These are phyloP conservation scores for Onygenales sp. DNA, from an alignment of 2,329 filamentous ascomycete species.

Conservation along the genomic window DNA sequence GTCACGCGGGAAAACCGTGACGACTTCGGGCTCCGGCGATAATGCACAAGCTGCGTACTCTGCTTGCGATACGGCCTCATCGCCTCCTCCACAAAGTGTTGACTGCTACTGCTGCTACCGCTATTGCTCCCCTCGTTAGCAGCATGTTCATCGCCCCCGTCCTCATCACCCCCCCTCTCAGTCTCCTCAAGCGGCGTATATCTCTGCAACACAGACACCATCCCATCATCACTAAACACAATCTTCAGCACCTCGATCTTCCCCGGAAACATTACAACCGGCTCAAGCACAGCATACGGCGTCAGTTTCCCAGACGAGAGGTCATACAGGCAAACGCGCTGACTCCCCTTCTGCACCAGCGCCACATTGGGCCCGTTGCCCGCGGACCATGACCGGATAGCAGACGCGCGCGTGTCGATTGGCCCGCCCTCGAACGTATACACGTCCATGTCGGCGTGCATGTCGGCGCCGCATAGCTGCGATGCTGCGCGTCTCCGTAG, in stretches of 20 bases:
- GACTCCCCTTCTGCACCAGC: slow-evolving; percentile 22
- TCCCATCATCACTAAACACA: slow-evolving; percentile 13
- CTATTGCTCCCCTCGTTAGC: background rate
- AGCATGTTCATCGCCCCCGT: background rate
- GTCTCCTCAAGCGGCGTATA: slow-evolving; percentile 17
- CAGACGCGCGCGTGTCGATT: slow-evolving; percentile 28
- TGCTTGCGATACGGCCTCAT: slow-evolving; percentile 14
- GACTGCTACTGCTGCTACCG: slow-evolving; percentile 5
- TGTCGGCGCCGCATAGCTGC: slow-evolving; percentile 28
- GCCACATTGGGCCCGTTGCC: slow-evolving; percentile 12
- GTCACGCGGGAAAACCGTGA: background rate
- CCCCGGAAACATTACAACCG: slow-evolving; percentile 18
- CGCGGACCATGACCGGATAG: slow-evolving; percentile 2
- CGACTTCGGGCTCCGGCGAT: slow-evolving; percentile 6
- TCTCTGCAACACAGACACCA: slow-evolving; percentile 25
- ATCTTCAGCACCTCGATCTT: slow-evolving; percentile 24
- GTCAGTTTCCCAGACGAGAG: slow-evolving; percentile 12
- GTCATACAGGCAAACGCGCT: slow-evolving; percentile 20
- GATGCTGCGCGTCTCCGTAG: slow-evolving; percentile 21
- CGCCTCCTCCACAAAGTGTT: slow-evolving; percentile 27
- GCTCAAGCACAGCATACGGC: slow-evolving; percentile 11
- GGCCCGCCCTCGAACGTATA: slow-evolving; percentile 17
- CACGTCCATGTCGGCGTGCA: slow-evolving; percentile 20
- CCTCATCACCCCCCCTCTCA: slow-evolving; percentile 9
- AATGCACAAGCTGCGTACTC: slow-evolving; percentile 21